Evolutionary conservation across 495 filamentous ascomycete genomes (phyloP).

Genomic region (Pseudotulostoma volvatum): DNA sequence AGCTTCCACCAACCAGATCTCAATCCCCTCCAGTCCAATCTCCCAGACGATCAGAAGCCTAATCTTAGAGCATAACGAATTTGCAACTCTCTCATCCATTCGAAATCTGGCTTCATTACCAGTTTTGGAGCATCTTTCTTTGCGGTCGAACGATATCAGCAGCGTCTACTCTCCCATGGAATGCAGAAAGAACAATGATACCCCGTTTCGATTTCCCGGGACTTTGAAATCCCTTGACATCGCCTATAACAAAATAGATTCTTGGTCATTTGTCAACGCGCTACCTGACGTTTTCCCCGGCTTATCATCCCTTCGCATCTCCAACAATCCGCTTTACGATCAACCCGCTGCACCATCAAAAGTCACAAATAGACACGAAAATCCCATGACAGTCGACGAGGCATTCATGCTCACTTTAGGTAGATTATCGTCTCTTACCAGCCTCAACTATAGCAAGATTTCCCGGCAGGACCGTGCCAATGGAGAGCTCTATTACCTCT

Average conservation of each 20-base stretch:
- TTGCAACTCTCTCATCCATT: conserved; percentile 43
- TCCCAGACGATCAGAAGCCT: conserved; percentile 37
- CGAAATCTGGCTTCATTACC: conserved; percentile 38
- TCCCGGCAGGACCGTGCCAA: conserved; percentile 57
- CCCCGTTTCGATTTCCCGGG: conserved; percentile 22
- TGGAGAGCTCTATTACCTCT: conserved; percentile 85
- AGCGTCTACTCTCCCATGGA: conserved; percentile 6
- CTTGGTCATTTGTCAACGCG: conserved; percentile 53
- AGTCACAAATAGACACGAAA: conserved; percentile 21
- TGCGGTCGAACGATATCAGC: conserved; percentile 29
- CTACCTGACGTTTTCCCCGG: conserved; percentile 51
- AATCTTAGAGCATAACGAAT: conserved; percentile 59
- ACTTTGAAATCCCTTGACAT: conserved; percentile 51
- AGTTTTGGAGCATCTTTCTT: conserved; percentile 36
- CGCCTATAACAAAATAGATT: conserved; percentile 58
- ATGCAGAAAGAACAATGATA: background rate
- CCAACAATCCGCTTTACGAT: conserved; percentile 69
- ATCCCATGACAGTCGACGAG: conserved; percentile 45
- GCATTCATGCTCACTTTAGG: conserved; percentile 76
- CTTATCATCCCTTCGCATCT: conserved; percentile 49
- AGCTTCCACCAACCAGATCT: conserved; percentile 37
- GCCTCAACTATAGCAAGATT: conserved; percentile 67
- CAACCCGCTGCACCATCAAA: conserved; percentile 28
- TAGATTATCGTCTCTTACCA: conserved; percentile 48
- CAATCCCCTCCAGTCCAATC: conserved; percentile 20